These are phyloP conservation scores for Monilinia fructicola DNA, from an alignment of 2,329 filamentous ascomycete species.

Conservation along the genomic window DNA sequence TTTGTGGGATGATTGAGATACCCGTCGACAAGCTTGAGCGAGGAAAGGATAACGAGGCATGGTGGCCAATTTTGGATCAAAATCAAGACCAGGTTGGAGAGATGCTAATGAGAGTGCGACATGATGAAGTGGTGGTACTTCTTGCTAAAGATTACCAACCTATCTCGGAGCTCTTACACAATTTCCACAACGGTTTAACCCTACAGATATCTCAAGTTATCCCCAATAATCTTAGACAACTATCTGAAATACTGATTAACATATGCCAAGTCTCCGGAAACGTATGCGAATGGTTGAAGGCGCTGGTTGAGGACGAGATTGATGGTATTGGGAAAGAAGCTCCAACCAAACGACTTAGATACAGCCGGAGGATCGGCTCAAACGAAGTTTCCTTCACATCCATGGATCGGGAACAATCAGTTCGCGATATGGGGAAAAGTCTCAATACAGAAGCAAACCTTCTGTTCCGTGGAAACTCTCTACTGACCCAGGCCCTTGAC, in stretches of 20 bases:
- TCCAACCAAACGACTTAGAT: slow-evolving; percentile 70
- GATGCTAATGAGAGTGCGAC: slow-evolving; percentile 77
- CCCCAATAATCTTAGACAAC: slow-evolving; percentile 71
- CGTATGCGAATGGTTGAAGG: slow-evolving; percentile 86
- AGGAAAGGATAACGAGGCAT: slow-evolving; percentile 79
- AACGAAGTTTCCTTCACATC: slow-evolving; percentile 63
- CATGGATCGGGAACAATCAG: slow-evolving; percentile 65
- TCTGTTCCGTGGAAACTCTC: slow-evolving; percentile 89
- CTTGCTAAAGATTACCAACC: slow-evolving; percentile 82
- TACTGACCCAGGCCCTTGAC: slow-evolving; percentile 90
- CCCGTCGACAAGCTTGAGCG: slow-evolving; percentile 75
- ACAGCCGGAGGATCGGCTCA: slow-evolving; percentile 68
- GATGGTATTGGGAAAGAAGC: slow-evolving; percentile 86
- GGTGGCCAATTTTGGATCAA: slow-evolving; percentile 80
- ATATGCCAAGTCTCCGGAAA: slow-evolving; percentile 92
- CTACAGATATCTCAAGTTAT: slow-evolving; percentile 79
- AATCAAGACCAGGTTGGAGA: slow-evolving; percentile 76
- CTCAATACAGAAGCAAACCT: slow-evolving; percentile 87
- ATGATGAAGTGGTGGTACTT: slow-evolving; percentile 88
- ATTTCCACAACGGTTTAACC: slow-evolving; percentile 80
- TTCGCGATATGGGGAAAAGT: slow-evolving; percentile 76
- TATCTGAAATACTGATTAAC: slow-evolving; percentile 85
- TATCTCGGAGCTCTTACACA: slow-evolving; percentile 79
- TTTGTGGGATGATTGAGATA: slow-evolving; percentile 71
- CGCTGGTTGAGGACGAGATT: slow-evolving; percentile 93